Percentiles rank a stretch among this genome's conserved stretches.
These are phyloP conservation scores for Erythrophleum ivorense DNA, from an alignment of 331 rosid species.

Conservation along the genomic window DNA sequence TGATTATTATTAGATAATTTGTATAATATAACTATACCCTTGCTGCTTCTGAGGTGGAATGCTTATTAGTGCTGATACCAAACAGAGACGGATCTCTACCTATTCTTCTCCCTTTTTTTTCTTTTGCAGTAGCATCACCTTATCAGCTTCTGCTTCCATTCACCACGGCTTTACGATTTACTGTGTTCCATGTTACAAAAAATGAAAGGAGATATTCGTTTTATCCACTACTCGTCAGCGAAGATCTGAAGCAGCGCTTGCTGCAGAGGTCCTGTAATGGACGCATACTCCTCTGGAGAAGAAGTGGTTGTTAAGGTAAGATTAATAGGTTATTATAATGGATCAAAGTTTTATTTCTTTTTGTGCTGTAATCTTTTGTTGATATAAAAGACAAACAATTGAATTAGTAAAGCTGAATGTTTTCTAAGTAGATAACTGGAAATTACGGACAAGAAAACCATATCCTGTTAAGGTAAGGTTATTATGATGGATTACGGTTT, in stretches of 20 bases:
- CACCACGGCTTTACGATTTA: conserved; percentile 59
- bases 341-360: not conserved
- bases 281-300: conserved; percentile 78
- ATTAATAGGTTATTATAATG: conserved; percentile 13
- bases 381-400: conserved; percentile 47
- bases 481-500: not conserved
- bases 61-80: conserved; percentile 48
- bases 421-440: conserved; percentile 38
- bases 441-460: conserved; percentile 78
- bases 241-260: conserved; percentile 92
- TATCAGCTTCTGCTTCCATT: conserved; percentile 48
- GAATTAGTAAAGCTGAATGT: conserved; percentile 19
- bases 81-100: conserved; percentile 86
- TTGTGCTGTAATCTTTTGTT: conserved; percentile 8
- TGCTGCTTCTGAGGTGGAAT: conserved; percentile 44
- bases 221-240: conserved; percentile 68
- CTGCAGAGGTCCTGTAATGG: conserved; percentile 65
- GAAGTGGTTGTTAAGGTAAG: conserved; percentile 80
- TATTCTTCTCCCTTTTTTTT: conserved; percentile 60
- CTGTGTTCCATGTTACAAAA: conserved; percentile 47
- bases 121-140: conserved; percentile 74
- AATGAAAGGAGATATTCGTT: conserved; percentile 53
- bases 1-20: conserved; percentile 14
- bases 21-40: not conserved
- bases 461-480: conserved; percentile 44